Evolutionary conservation across 2,329 filamentous ascomycete species (phyloP).

Genomic region (Exophiala mesophila): DNA sequence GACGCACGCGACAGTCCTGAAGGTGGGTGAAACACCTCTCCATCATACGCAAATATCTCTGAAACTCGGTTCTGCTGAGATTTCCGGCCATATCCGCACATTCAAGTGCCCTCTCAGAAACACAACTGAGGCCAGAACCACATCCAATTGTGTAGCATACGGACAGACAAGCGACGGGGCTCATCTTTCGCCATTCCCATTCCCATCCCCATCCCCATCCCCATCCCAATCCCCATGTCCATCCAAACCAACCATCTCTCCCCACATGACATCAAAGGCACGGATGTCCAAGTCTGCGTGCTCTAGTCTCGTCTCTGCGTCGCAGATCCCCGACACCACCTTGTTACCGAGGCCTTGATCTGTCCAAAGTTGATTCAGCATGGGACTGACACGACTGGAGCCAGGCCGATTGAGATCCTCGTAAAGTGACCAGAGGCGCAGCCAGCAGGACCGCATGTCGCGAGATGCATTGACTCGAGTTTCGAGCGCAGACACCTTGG

Average conservation of each 20-base stretch:
- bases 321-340: background rate
- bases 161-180: too few species aligned
- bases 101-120: too few species aligned
- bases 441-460: background rate
- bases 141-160: too few species aligned
- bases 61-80: too few species aligned
- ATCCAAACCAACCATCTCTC: background rate
- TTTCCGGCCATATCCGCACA: too few species aligned
- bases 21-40: too few species aligned
- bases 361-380: background rate
- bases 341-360: background rate
- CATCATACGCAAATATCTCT: too few species aligned
- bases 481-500: background rate
- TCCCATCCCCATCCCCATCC: too few species aligned
- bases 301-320: background rate
- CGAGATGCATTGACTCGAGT: background rate
- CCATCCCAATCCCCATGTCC: too few species aligned
- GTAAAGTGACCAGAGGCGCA: background rate
- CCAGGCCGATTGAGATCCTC: background rate
- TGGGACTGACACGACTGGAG: background rate
- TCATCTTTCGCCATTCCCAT: too few species aligned
- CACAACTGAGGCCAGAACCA: too few species aligned
- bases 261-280: background rate
- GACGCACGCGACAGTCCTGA: too few species aligned
- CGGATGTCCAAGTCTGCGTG: background rate